phyloP scores from a whole-genome alignment of 2,329 filamentous ascomycete genomes.

The Hypomyces rosellus region DNA sequence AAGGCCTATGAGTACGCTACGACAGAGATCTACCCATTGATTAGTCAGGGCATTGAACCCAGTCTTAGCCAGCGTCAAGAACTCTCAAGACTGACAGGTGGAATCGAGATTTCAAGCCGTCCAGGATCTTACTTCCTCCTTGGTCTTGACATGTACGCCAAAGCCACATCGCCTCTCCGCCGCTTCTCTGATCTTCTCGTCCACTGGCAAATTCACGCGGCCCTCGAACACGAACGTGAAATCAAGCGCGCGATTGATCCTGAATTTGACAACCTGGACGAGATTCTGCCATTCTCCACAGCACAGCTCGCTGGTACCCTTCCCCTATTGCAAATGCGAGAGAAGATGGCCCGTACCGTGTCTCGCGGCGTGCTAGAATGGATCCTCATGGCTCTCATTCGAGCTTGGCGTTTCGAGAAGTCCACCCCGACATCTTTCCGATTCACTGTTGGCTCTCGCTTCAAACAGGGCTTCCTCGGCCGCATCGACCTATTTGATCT shows the following conservation, averaged over 20 bases:
- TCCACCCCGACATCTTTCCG: constrained; percentile 41
- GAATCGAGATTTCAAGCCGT: constrained; percentile 44
- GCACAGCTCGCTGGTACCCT: constrained; percentile 38
- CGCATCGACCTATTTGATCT: constrained; percentile 47
- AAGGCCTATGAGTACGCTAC: constrained; percentile 31
- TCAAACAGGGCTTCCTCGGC: constrained; percentile 31
- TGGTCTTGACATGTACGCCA: constrained; percentile 55
- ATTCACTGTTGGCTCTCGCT: constrained; percentile 39
- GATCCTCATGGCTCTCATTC: constrained; percentile 54
- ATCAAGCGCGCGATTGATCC: constrained; percentile 20
- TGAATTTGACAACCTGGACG: constrained; percentile 22
- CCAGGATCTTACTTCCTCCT: constrained; percentile 52
- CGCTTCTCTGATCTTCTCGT: constrained; percentile 56
- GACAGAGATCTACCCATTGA: constrained; percentile 28
- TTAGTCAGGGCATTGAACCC: constrained; percentile 26
- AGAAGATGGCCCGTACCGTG: constrained; percentile 43
- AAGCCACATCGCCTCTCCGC: constrained; percentile 60
- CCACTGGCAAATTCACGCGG: constrained; percentile 61
- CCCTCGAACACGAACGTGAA: constrained; percentile 42
- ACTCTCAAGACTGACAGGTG: constrained; percentile 34
- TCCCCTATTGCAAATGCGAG: constrained; percentile 45
- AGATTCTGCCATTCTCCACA: constrained; percentile 41
- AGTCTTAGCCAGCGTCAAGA: constrained; percentile 24
- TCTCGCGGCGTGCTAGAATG: constrained; percentile 43
- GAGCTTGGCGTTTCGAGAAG: constrained; percentile 52